These are phyloP conservation scores for Kodamaea kaohsiungensis DNA, from an alignment of 805 yeast species.

Conservation along the genomic window DNA sequence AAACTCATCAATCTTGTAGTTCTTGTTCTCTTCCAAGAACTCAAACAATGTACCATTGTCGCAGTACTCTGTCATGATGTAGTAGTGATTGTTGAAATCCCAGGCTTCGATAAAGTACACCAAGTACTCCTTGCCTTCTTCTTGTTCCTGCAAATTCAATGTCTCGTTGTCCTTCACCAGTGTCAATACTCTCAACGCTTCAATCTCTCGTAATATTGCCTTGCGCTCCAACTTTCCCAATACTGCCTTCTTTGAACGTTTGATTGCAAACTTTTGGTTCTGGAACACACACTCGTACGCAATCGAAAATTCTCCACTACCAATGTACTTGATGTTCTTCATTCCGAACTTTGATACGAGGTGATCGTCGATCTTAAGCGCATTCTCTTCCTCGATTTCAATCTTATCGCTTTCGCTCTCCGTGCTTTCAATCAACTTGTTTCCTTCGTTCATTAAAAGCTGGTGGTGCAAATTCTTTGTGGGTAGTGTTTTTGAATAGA, in stretches of 20 bases:
- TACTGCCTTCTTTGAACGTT: slow-evolving; percentile 72
- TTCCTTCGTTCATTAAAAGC: slow-evolving; percentile 9
- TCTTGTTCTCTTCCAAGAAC: slow-evolving; percentile 73
- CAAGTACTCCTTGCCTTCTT: slow-evolving; percentile 74
- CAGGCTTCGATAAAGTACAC: slow-evolving; percentile 81
- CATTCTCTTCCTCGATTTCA: slow-evolving; percentile 1
- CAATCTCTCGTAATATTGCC: slow-evolving; percentile 74
- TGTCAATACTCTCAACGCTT: slow-evolving; percentile 52
- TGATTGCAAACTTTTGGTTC: slow-evolving; percentile 77
- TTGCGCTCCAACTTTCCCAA: slow-evolving; percentile 52
- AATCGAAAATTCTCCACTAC: slow-evolving; percentile 85
- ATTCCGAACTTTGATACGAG: slow-evolving; percentile 51
- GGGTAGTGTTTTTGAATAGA: slow-evolving; percentile 6
- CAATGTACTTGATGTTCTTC: slow-evolving; percentile 64
- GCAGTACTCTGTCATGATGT: slow-evolving; percentile 93
- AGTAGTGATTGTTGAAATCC: slow-evolving; percentile 74
- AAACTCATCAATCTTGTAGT: slow-evolving; percentile 88
- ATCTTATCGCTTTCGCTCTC: neutral
- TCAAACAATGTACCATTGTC: slow-evolving; percentile 89
- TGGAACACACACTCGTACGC: slow-evolving; percentile 82
- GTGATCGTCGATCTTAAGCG: slow-evolving; percentile 38
- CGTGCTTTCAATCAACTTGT: neutral
- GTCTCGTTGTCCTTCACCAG: slow-evolving; percentile 39
- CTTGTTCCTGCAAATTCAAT: slow-evolving; percentile 37
- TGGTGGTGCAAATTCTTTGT: slow-evolving; percentile 12